These are phyloP conservation scores for Penicillium nucicola DNA, from an alignment of 495 filamentous ascomycete species.

Conservation along the genomic window DNA sequence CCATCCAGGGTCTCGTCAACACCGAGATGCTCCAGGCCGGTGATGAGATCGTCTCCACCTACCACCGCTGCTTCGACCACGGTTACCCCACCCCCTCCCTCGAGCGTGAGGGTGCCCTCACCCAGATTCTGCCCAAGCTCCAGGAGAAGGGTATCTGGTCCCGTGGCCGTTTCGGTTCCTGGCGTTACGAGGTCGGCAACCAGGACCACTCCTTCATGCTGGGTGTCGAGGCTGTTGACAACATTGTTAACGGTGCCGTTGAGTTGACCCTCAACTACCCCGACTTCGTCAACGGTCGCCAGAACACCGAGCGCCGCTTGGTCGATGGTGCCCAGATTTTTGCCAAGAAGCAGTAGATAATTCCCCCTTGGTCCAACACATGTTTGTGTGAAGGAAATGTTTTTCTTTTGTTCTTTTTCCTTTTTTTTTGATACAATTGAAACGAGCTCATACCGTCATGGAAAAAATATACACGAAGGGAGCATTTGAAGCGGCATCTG, in stretches of 20 bases:
- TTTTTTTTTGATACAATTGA: constrained; percentile 22
- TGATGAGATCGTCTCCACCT: constrained; percentile 97
- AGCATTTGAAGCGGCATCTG: constrained; percentile 34
- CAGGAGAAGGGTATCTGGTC: constrained; percentile 90
- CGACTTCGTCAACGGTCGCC: constrained; percentile 91
- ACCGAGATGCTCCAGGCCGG: constrained; percentile 86
- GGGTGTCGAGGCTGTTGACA: constrained; percentile 93
- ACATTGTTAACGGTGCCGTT: constrained; percentile 89
- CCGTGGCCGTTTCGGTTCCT: constrained; percentile 95
- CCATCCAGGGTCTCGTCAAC: constrained; percentile 94
- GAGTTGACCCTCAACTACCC: constrained; percentile 98
- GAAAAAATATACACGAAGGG: constrained; percentile 24
- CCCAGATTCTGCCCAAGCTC: constrained; percentile 86
- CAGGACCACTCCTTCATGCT: constrained; percentile 99
- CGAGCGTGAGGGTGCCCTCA: constrained; percentile 93
- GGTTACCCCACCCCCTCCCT: constrained; percentile 95
- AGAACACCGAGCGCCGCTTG: constrained; percentile 86
- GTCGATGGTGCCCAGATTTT: constrained; percentile 71
- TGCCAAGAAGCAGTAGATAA: constrained; percentile 46
- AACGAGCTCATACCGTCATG: constrained; percentile 24
- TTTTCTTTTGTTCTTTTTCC: neutral
- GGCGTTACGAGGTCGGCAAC: constrained; percentile 96
- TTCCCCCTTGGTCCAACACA: constrained; percentile 8
- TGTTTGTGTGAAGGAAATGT: constrained; percentile 1
- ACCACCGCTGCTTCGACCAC: constrained; percentile 98